Evolutionary conservation across 768 basidiomycete species (phyloP), one percentile per base, ranked within the genome.

Genomic region (Amanita molliuscula): DNA sequence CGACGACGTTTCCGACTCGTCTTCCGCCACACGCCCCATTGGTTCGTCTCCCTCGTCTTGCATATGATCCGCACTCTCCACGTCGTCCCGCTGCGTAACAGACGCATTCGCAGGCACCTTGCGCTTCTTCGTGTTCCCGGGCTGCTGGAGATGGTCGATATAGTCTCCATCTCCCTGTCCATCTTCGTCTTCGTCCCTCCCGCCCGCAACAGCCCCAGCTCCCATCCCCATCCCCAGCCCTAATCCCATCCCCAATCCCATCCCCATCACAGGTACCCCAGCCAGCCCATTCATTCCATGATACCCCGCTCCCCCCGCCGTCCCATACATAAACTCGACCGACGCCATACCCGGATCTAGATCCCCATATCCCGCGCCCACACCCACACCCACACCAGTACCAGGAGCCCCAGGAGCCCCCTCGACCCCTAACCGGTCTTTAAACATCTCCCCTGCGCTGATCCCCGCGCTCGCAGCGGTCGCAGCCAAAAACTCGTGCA

Each of bases 61-160:
- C 3, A 47, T 56, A 25, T 56, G 56, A 28, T 56, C 25, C 42
- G 53, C 18, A 44, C 60, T 57, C 53, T 74, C 77, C 45, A 73
- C 72, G 44, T 71, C 71, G 20, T 65, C 72, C 10, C 70, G 69
- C 34, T 72, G 69, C 35, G 73, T 70, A 50, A 76, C 74, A 38
- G 71, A 73, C 48, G 73, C 71, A 62, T 86, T 82, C 33, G 78
- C 76, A 0, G 89, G 88, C 2, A 91, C 88, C 62, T 91, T 91
- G 43, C 88, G 74, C 68, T 91, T 91, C 77, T 91, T 91, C 43
- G 86, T 84, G 58, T 91, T 91, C 6, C 82, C 83, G 3, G 81
- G 86, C 55, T 88, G 87, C 53, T 77, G 81, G 26, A 82, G 65
- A 57, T 84, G 82, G 61, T 88, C 84, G 13, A 73, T 59, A 55